Evolutionary conservation across 257 asterid genomes (phyloP).

Genomic region (Plectranthus barbatus): DNA sequence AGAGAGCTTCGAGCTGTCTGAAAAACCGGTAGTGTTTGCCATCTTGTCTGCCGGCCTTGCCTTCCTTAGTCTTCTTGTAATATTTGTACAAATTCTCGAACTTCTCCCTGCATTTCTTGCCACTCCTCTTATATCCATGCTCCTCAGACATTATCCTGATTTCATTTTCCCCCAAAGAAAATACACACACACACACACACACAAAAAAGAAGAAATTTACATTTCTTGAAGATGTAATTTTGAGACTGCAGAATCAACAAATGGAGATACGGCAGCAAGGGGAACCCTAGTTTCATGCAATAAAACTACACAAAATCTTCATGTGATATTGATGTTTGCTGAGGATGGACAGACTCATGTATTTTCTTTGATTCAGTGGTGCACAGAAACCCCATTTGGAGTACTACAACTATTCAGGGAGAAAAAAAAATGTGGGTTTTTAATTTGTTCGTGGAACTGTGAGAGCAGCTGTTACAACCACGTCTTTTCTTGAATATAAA

Average conservation of each 20-base stretch:
- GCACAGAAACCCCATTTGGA: slow-evolving; percentile 25
- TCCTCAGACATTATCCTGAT: slow-evolving; percentile 90
- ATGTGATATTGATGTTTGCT: slow-evolving; percentile 41
- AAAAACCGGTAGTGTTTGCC: slow-evolving; percentile 93
- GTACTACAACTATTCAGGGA: slow-evolving; percentile 5
- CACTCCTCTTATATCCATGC: slow-evolving; percentile 84
- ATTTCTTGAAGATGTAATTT: neutral
- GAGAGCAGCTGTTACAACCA: slow-evolving; percentile 2
- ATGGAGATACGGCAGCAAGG: slow-evolving; percentile 3
- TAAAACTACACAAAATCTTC: slow-evolving; percentile 11
- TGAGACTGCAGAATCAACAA: neutral
- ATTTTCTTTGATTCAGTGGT: slow-evolving; percentile 23
- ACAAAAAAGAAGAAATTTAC: neutral
- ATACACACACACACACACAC: no score
- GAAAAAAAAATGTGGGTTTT: neutral
- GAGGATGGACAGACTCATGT: slow-evolving; percentile 29
- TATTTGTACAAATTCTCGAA: slow-evolving; percentile 92
- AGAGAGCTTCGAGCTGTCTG: slow-evolving; percentile 94
- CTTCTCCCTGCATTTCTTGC: slow-evolving; percentile 96
- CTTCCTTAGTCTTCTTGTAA: slow-evolving; percentile 94
- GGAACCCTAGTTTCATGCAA: slow-evolving; percentile 60
- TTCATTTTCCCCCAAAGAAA: no score
- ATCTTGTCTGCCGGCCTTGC: slow-evolving; percentile 92
- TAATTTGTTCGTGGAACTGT: neutral
- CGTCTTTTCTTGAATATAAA: slow-evolving; percentile 12